These are phyloP conservation scores for Plantago major DNA, from an alignment of 257 asterid genomes.

Conservation along the genomic window DNA sequence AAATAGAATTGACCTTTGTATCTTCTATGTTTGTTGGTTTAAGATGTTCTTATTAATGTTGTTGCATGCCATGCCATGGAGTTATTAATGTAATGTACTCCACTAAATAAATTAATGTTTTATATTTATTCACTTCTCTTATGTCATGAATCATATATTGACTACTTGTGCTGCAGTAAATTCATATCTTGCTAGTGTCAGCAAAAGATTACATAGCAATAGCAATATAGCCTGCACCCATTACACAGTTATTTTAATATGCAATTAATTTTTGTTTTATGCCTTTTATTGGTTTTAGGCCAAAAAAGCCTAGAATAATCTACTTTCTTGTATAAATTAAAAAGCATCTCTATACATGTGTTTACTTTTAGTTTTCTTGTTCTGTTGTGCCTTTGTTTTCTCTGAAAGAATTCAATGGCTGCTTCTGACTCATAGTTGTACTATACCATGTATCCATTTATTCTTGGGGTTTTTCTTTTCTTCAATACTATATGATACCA, in stretches of 20 bases:
- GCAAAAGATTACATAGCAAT: too few relatives aligned
- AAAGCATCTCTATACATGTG: not conserved
- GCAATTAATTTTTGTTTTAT: too few relatives aligned
- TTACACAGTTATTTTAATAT: too few relatives aligned
- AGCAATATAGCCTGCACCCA: too few relatives aligned
- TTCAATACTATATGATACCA: conserved; percentile 11
- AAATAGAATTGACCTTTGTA: conserved; percentile 39
- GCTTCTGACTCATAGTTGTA: conserved; percentile 10
- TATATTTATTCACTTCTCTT: too few relatives aligned
- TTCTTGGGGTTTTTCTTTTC: conserved; percentile 18
- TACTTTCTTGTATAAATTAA: not conserved
- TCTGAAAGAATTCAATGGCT: conserved; percentile 7
- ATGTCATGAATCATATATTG: too few relatives aligned
- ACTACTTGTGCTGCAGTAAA: too few relatives aligned
- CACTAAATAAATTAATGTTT: too few relatives aligned
- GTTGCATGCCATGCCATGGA: conserved; percentile 40
- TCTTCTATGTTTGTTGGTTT: conserved; percentile 19
- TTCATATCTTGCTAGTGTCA: too few relatives aligned
- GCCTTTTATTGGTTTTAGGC: conserved; percentile 11
- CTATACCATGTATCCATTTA: not conserved
- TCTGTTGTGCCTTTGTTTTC: conserved; percentile 15
- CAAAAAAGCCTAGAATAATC: conserved; percentile 12
- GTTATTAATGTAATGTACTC: too few relatives aligned
- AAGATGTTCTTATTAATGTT: conserved; percentile 9
- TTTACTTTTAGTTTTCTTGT: conserved; percentile 12